These are phyloP conservation scores for Leccinellum albellum DNA, from an alignment of 768 basidiomycete species.

Conservation along the genomic window DNA sequence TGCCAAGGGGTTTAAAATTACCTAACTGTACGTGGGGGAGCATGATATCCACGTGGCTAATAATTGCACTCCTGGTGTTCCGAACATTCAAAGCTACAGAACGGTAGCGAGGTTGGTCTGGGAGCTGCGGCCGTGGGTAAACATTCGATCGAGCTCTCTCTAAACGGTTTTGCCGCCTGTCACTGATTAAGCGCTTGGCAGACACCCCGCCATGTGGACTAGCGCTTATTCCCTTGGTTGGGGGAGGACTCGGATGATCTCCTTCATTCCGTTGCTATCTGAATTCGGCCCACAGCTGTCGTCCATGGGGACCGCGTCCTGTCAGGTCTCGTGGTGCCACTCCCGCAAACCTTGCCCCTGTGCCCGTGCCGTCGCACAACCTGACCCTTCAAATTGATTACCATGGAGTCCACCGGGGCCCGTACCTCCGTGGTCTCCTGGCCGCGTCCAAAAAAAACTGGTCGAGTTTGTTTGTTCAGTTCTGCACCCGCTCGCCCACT, in stretches of 20 bases:
- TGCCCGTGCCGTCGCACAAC: constrained; percentile 6
- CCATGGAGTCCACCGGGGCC: constrained; percentile 18
- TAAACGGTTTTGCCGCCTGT: neutral
- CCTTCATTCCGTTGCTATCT: constrained; percentile 5
- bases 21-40: constrained; percentile 1
- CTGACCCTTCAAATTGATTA: constrained; percentile 20
- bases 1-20: constrained; percentile 1
- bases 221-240: constrained; percentile 1
- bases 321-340: constrained; percentile 5
- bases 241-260: neutral
- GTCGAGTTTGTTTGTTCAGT: constrained; percentile 4
- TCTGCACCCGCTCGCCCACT: neutral
- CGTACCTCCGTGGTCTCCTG: constrained; percentile 15
- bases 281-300: constrained; percentile 6
- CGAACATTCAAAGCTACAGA: neutral
- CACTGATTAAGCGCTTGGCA: neutral
- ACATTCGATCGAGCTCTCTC: neutral
- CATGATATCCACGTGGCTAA: constrained; percentile 6
- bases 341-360: constrained; percentile 3
- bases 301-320: constrained; percentile 1
- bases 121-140: neutral
- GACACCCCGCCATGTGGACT: neutral
- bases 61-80: neutral
- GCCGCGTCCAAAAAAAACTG: neutral
- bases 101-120: neutral